Evolutionary conservation across 1,139 yeast genomes (phyloP), one percentile per base, ranked within the genome.

Genomic region (Magnusiomyces paraingens): DNA sequence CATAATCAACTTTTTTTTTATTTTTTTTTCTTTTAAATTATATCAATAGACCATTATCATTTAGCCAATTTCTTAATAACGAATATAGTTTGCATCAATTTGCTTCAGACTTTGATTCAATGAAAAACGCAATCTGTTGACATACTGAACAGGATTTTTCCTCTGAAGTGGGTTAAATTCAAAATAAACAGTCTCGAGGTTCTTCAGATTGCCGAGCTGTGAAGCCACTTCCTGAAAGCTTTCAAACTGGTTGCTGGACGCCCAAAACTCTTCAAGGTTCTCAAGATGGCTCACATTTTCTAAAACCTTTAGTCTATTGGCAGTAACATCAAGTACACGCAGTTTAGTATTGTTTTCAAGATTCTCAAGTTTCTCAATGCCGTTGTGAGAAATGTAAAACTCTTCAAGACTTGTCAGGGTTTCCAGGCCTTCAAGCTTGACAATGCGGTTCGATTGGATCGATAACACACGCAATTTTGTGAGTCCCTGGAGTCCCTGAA

Each of bases 111-210:
- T 78, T 0, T 86, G 83, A 1, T 88, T 88, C 59, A 93, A 73
- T 54, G 85, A 78, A 64, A 93, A 74, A 61, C 80, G 80, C 49
- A 94, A 68, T 67, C 93, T 93, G 65, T 95, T 82, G 64, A 97
- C 78, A 67, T 94, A 94, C 48, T 93, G 84, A 2, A 95, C 83
- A 21, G 83, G 82, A 61, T 86, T 86, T 29, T 79, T 70, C 35
- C 73, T 64, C 65, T 93, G 97, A 15, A 94, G 68, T 1, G 98
- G 98, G 63, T 91, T 93, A n/a, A 94, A 93, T 71, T 94, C 99
- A 61, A 94, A 82, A 66, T 94, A 94, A 5, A 94, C 96, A 0
- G 96, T 89, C 55, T 90, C 95, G 54, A 94, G 74, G 5, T 78
- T 76, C 1, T 82, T 79, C 54, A 89, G 73, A 44, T 73, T 73